These are phyloP conservation scores for Ceratobasidium sp. DNA, from an alignment of 1,284 basidiomycete species.

Conservation along the genomic window DNA sequence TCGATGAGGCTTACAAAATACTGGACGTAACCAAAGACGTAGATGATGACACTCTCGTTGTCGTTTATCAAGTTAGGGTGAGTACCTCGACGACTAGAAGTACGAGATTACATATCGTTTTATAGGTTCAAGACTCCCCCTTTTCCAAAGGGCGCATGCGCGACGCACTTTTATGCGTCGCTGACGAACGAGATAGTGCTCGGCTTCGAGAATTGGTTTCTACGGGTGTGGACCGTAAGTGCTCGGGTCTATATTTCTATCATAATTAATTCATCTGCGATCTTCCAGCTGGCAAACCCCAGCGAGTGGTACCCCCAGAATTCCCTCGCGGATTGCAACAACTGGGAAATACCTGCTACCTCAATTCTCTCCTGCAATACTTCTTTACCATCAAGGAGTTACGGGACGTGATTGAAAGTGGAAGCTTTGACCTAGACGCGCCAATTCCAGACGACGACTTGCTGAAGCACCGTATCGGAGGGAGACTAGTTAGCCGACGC, in stretches of 20 bases:
- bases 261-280: conserved; percentile 11
- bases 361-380: conserved; percentile 92
- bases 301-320: conserved; percentile 66
- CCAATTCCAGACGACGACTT: conserved; percentile 78
- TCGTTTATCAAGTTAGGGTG: conserved; percentile 79
- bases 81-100: conserved; percentile 52
- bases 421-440: conserved; percentile 63
- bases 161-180: conserved; percentile 57
- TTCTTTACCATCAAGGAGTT: conserved; percentile 95
- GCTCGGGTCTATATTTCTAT: conserved; percentile 31
- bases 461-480: conserved; percentile 86
- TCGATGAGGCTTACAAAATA: conserved; percentile 77
- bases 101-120: conserved; percentile 19
- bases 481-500: conserved; percentile 79
- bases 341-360: conserved; percentile 93
- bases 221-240: conserved; percentile 79
- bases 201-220: conserved; percentile 74
- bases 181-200: conserved; percentile 78
- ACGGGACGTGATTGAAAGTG: conserved; percentile 76
- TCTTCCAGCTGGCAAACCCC: conserved; percentile 70
- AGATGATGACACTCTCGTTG: conserved; percentile 81
- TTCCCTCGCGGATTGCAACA: conserved; percentile 90
- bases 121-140: conserved; percentile 72
- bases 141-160: conserved; percentile 53
- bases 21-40: conserved; percentile 77